A percentile compares a stretch with the other conserved stretches of the same genome.
Conservation (phyloP, 768 basidiomycete genomes). For the Kwoniella shandongensis region DNA sequence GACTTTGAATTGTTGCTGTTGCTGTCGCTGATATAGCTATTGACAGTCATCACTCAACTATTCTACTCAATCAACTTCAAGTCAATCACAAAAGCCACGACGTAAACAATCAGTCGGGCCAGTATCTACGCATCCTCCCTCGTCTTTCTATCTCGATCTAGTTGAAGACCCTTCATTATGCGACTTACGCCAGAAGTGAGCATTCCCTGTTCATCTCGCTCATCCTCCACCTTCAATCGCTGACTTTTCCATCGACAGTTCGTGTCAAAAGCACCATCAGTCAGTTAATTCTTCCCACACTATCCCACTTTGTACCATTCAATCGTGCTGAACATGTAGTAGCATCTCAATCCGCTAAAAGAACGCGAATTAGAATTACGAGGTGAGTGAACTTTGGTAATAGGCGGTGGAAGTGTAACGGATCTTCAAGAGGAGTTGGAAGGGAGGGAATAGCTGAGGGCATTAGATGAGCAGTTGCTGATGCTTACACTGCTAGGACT, state of each 20-base stretch:
- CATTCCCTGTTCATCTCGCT: background rate
- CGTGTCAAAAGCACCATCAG: slow-evolving; percentile 45
- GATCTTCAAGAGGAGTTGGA: too few species aligned
- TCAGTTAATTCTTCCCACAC: slow-evolving; percentile 21
- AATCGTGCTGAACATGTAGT: slow-evolving; percentile 23
- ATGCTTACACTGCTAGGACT: slow-evolving; percentile 33
- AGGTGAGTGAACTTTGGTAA: too few species aligned
- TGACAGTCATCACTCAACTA: too few species aligned
- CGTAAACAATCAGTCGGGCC: too few species aligned
- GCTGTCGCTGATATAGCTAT: too few species aligned
- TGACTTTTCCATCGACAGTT: slow-evolving; percentile 23
- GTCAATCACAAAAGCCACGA: too few species aligned
- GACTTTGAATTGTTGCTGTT: background rate
- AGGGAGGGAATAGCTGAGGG: too few species aligned
- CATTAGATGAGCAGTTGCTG: too few species aligned
- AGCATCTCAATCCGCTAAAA: slow-evolving; percentile 53
- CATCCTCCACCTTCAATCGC: background rate
- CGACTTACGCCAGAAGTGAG: slow-evolving; percentile 53
- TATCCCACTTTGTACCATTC: background rate
- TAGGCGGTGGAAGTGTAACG: too few species aligned
- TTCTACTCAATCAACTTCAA: too few species aligned
- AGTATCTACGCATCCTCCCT: too few species aligned
- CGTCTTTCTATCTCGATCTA: too few species aligned
- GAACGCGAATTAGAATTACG: slow-evolving; percentile 52
- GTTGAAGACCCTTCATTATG: slow-evolving; percentile 28